Base-by-base conservation (phyloP, 768 basidiomycete genomes). In the Xerocomellus chrysenteron region DNA sequence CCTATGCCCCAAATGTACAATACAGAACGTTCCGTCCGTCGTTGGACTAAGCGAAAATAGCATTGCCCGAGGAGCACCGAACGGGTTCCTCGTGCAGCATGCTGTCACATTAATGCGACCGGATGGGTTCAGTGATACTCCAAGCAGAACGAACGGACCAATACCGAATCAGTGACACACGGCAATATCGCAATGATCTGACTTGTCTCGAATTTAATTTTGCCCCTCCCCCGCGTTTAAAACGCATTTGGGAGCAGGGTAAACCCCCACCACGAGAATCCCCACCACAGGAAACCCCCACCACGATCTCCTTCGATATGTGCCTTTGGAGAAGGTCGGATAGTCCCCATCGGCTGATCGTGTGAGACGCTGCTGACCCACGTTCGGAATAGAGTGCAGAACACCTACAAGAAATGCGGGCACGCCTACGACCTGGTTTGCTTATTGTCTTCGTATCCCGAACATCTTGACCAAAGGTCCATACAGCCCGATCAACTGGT, bases 291-390 rank as follows among this genome's bases (percentile, higher is more conserved):
- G 16, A 47, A 53, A 48, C 53, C 62, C 58, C 57, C 60, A 58
- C 63, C 58, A 62, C 61, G 8, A 56, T 61, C 61, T 65, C 62
- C 54, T 52, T 56, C 56, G 55, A 64, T 54, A 90, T 91, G 89
- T 91, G 89, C 68, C 79, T 76, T 70, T 85, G 79, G 80, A 81
- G 87, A 76, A 85, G 87, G 89, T 90, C 59, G 65, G 79, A 48
- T 46, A 24, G 52, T 60, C 42, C 35, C 56, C 60, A 13, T 36
- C 39, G 37, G 7, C 51, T 10, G 50, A 56, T 66, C 53, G 50
- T 59, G 40, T 44, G 26, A 61, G 58, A 21, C 46, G 21, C 35
- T 32, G 51, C 64, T 61, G 59, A 56, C 41, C 26, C 41, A 28
- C 21, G 35, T 44, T 52, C 49, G 45, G 45, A 53, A 53, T 65